Evolutionary conservation across 192 early-diverging fungal species (phyloP).

Genomic region (Entomortierella lignicola): DNA sequence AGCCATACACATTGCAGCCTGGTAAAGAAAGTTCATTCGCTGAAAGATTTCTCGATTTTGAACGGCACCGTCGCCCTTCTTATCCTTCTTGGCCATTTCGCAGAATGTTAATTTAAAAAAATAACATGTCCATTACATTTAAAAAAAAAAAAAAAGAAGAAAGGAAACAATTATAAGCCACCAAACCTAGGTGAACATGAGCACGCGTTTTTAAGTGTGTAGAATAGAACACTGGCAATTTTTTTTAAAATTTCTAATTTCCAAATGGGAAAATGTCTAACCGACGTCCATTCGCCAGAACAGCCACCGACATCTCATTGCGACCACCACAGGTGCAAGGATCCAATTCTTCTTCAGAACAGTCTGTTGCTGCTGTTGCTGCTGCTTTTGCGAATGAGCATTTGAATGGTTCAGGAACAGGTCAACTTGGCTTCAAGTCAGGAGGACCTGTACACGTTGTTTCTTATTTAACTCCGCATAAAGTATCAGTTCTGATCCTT

Average conservation of each 20-base stretch:
- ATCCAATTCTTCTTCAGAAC: constrained; percentile 1
- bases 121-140: no score
- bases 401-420: background rate
- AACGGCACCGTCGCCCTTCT: constrained; percentile 43
- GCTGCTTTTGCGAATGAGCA: background rate
- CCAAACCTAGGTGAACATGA: background rate
- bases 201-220: background rate
- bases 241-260: no score
- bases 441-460: constrained; percentile 26
- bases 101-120: background rate
- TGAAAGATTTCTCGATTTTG: constrained; percentile 68
- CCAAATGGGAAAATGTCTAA: constrained; percentile 14
- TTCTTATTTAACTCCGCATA: constrained; percentile 42
- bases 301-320: constrained; percentile 34
- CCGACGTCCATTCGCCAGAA: constrained; percentile 29
- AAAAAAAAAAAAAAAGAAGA: no score
- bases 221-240: no score
- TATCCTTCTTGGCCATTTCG: constrained; percentile 47
- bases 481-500: constrained; percentile 35
- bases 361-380: background rate
- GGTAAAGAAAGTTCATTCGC: constrained; percentile 75
- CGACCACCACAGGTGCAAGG: constrained; percentile 17
- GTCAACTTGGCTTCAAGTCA: background rate
- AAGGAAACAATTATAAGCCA: background rate
- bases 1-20: constrained; percentile 71